phyloP scores from a whole-genome alignment of 768 basidiomycete genomes.

The Rhizopogon sp. region DNA sequence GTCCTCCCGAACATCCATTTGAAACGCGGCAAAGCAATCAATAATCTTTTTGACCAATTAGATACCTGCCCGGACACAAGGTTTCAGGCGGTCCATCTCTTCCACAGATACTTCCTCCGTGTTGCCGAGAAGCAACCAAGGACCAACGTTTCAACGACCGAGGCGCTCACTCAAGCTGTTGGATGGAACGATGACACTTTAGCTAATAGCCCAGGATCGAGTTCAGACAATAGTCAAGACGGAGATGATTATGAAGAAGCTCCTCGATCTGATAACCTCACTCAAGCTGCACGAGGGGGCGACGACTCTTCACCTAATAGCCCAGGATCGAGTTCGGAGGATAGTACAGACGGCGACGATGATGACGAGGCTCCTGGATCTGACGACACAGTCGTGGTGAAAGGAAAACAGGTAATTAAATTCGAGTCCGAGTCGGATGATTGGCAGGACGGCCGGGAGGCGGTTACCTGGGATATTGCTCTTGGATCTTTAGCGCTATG shows the following conservation, averaged over 20 bases:
- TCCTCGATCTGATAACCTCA: neutral
- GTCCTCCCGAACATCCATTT: neutral
- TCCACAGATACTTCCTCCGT: conserved; percentile 49
- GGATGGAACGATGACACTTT: neutral
- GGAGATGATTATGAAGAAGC: conserved; percentile 2
- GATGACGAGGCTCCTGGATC: neutral
- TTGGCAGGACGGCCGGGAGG: conserved; percentile 10
- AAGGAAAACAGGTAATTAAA: neutral
- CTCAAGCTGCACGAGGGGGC: neutral
- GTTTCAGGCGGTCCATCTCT: conserved; percentile 61
- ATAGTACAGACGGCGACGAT: conserved; percentile 4
- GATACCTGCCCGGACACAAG: conserved; percentile 50
- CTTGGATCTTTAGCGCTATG: conserved; percentile 55
- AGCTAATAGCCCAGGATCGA: neutral
- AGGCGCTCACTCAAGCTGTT: neutral
- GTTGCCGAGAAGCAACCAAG: conserved; percentile 15
- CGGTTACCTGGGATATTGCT: conserved; percentile 53
- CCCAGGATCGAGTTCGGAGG: neutral
- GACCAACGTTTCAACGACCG: neutral
- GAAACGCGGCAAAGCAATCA: neutral
- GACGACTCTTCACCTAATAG: neutral
- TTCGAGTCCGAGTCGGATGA: neutral
- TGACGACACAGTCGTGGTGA: neutral
- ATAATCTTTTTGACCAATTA: conserved; percentile 46
- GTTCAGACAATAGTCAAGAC: conserved; percentile 3